Conservation (phyloP, 768 basidiomycete genomes). For the Naganishia onofrii region DNA sequence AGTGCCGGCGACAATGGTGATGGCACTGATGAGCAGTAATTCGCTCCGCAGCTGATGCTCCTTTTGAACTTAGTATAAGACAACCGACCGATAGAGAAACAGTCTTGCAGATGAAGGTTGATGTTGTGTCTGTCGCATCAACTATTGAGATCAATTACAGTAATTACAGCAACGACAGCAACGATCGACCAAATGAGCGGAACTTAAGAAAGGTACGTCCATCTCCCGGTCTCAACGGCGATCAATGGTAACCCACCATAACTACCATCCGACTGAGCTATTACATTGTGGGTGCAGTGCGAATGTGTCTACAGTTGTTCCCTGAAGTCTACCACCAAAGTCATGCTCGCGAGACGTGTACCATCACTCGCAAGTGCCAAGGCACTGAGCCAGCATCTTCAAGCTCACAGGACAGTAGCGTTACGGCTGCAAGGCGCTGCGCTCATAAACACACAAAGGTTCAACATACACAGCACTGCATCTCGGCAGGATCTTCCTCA, state of each 20-base stretch:
- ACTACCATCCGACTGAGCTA: background rate
- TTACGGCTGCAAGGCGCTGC: background rate
- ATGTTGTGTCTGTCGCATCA: too few species aligned
- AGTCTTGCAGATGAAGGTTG: background rate
- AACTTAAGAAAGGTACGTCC: background rate
- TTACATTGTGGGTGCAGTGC: background rate
- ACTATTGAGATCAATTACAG: too few species aligned
- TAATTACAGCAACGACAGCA: too few species aligned
- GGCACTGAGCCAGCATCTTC: background rate
- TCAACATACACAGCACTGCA: background rate
- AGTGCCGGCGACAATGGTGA: background rate
- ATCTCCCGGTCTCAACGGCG: background rate
- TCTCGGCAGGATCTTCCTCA: conserved; percentile 37
- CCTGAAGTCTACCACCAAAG: background rate
- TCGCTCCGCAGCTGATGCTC: background rate
- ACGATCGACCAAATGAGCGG: background rate
- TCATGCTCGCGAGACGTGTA: background rate
- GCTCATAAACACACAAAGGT: background rate
- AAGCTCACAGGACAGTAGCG: background rate
- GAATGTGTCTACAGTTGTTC: background rate
- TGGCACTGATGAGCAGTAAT: background rate
- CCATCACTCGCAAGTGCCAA: background rate
- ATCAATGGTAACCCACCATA: background rate
- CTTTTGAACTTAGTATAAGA: background rate
- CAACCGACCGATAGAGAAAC: background rate